Base-by-base conservation (phyloP, 176 grass and related monocot genomes). In the Areca catechu region DNA sequence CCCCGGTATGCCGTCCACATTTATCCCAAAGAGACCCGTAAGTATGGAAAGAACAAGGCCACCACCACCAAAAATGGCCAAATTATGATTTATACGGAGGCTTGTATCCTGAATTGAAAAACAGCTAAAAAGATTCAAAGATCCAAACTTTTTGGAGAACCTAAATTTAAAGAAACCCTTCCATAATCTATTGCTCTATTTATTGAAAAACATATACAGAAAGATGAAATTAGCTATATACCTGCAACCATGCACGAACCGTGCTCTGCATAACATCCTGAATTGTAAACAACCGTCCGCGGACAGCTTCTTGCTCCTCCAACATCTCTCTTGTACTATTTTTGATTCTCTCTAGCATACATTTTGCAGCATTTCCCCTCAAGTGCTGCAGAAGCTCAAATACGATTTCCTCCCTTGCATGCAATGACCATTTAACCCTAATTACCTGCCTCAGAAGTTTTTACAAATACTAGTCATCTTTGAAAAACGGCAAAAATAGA, bases 201-300 rank as follows among this genome's bases (percentile, higher is more conserved):
- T 12, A 43, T 43, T 14, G 34, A 43, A 43, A 14, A 43, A 14
- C 34, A 43, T 2, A 43, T 10, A 14, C 34, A 14, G 7, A 43
- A 43, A 43, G 34, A 43, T 43, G 34, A 0, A 43, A 43, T 43
- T 43, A 43, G 9, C 34, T 43, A 15, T 50, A 22, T 61, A 77
- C 76, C 76, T 83, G 85, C 73, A 80, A 63, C 85, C 75, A 83
- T 51, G 72, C 80, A 57, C 76, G 80, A 24, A 89, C 67, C 24
- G 80, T 78, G 54, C 78, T 86, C 75, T 82, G 74, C 78, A 81
- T 81, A 20, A 86, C 85, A 73, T 83, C 80, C 66, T 89, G 80
- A 71, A 80, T 77, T 25, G 79, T 88, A 56, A 88, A 82, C 24
- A 82, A 60, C 17, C 73, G 59, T 19, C 73, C 85, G 15, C 69